Percentiles rank a stretch among this genome's conserved stretches.
phyloP scores from a whole-genome alignment of 2,329 filamentous ascomycete species.

The Raffaelea ambrosiae region DNA sequence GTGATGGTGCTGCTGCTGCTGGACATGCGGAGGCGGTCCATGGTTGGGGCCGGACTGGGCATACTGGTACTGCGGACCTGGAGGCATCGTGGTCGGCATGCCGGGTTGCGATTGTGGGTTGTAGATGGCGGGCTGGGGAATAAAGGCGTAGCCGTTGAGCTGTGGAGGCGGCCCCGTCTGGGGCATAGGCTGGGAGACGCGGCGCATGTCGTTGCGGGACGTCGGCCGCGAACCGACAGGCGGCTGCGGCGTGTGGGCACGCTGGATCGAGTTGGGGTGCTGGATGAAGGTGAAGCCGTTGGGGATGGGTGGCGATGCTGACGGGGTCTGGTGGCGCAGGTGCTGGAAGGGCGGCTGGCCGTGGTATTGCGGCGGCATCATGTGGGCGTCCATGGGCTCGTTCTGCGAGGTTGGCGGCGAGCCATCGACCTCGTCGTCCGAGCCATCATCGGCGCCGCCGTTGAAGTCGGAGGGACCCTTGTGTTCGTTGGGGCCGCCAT shows the following conservation, averaged over 20 bases:
- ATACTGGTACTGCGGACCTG: slow-evolving; percentile 31
- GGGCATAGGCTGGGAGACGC: slow-evolving; percentile 65
- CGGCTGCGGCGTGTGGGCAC: slow-evolving; percentile 77
- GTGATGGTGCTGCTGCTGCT: no score
- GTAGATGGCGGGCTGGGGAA: slow-evolving; percentile 80
- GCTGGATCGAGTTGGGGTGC: slow-evolving; percentile 34
- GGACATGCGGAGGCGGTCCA: slow-evolving; percentile 35
- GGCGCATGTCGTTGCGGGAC: slow-evolving; percentile 71
- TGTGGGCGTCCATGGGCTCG: slow-evolving; percentile 48
- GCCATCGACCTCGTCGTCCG: slow-evolving; percentile 65
- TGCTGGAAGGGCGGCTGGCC: slow-evolving; percentile 66
- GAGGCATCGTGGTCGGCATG: slow-evolving; percentile 21
- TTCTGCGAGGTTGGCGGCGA: slow-evolving; percentile 64
- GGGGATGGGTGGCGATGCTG: slow-evolving; percentile 78
- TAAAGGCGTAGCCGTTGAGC: slow-evolving; percentile 69
- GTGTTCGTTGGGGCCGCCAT: slow-evolving; percentile 88
- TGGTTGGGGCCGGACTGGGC: slow-evolving; percentile 17
- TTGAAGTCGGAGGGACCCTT: slow-evolving; percentile 92
- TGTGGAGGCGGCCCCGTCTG: slow-evolving; percentile 36
- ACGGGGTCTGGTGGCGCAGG: slow-evolving; percentile 73
- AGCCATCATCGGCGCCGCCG: slow-evolving; percentile 75
- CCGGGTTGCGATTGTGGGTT: slow-evolving; percentile 49
- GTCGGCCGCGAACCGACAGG: slow-evolving; percentile 65
- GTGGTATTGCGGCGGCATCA: slow-evolving; percentile 64
- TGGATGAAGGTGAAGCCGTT: slow-evolving; percentile 65